These are phyloP conservation scores for Phytophthora chlamydospora DNA, from an alignment of 352 stramenopile genomes.

Conservation along the genomic window DNA sequence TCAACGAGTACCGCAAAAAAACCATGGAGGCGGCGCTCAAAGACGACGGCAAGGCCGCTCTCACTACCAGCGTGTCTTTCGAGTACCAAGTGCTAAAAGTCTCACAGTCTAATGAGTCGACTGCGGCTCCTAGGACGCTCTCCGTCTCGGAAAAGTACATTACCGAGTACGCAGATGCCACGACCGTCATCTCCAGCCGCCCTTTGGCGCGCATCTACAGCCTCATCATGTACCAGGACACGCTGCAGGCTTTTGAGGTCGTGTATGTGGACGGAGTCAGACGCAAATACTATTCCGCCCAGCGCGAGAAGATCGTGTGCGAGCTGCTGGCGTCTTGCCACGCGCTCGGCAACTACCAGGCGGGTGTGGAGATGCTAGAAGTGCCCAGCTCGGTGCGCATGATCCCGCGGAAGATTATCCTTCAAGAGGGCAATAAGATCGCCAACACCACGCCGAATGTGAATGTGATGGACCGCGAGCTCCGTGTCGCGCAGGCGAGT, in stretches of 20 bases:
- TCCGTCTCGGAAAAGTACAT: conserved; percentile 78
- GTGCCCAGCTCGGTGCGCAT: conserved; percentile 66
- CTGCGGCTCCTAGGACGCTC: conserved; percentile 43
- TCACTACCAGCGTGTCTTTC: conserved; percentile 53
- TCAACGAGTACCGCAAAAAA: conserved; percentile 88
- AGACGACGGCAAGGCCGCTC: conserved; percentile 40
- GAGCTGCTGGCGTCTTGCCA: conserved; percentile 79
- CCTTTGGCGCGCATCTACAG: conserved; percentile 75
- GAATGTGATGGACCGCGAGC: conserved; percentile 69
- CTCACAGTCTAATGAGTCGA: conserved; percentile 50
- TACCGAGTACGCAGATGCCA: conserved; percentile 57
- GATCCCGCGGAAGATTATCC: conserved; percentile 77
- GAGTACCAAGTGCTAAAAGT: conserved; percentile 77
- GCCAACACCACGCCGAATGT: conserved; percentile 42
- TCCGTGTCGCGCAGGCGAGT: conserved; percentile 66
- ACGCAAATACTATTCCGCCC: conserved; percentile 67
- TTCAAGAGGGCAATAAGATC: conserved; percentile 65
- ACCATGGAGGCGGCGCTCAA: conserved; percentile 67
- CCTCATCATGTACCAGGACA: conserved; percentile 70
- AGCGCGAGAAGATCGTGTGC: conserved; percentile 78
- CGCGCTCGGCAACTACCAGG: conserved; percentile 72
- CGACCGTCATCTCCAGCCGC: conserved; percentile 69
- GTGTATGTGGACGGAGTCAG: conserved; percentile 77
- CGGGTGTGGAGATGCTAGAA: conserved; percentile 58
- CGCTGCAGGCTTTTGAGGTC: conserved; percentile 71